Evolutionary conservation across 2,329 filamentous ascomycete genomes (phyloP).

Genomic region (Graphiopsis chlorocephala): DNA sequence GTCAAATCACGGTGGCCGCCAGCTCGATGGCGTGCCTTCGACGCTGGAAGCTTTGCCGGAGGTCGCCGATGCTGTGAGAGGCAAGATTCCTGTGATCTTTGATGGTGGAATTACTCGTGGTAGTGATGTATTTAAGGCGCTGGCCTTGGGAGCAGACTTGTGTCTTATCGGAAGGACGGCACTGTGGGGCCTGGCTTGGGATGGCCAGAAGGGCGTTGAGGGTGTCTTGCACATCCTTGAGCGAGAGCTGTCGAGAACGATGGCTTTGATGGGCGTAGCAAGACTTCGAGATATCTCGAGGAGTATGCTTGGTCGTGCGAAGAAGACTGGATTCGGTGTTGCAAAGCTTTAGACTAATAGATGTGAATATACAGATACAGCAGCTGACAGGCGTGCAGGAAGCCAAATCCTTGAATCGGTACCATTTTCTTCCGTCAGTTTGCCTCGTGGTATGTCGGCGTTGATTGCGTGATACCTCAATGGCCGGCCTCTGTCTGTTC

Average conservation of each 20-base stretch:
- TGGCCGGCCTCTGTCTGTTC: too few species aligned
- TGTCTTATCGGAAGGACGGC: constrained; percentile 33
- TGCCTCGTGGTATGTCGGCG: too few species aligned
- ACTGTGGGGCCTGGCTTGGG: constrained; percentile 19
- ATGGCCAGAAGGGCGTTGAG: constrained; percentile 20
- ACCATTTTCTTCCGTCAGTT: not conserved
- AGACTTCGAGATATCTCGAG: constrained; percentile 21
- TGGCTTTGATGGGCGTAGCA: constrained; percentile 26
- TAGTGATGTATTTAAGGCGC: constrained; percentile 56
- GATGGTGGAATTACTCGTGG: constrained; percentile 57
- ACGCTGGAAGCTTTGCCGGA: constrained; percentile 32
- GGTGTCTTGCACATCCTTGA: constrained; percentile 18
- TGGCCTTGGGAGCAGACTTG: constrained; percentile 47
- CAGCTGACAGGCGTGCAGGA: not conserved
- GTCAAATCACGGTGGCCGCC: constrained; percentile 38
- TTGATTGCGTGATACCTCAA: not conserved
- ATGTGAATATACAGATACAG: not conserved
- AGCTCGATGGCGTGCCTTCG: constrained; percentile 15
- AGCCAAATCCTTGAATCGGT: not conserved
- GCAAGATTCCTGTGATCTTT: constrained; percentile 56
- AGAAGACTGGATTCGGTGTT: constrained; percentile 11
- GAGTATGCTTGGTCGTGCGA: constrained; percentile 11
- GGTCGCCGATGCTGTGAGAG: constrained; percentile 47
- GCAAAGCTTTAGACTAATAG: constrained; percentile 8
- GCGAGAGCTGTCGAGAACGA: constrained; percentile 21